Evolutionary conservation across 208 protist species (phyloP), one percentile per base, ranked within the genome.

Genomic region (Crithidia acanthocephali): DNA sequence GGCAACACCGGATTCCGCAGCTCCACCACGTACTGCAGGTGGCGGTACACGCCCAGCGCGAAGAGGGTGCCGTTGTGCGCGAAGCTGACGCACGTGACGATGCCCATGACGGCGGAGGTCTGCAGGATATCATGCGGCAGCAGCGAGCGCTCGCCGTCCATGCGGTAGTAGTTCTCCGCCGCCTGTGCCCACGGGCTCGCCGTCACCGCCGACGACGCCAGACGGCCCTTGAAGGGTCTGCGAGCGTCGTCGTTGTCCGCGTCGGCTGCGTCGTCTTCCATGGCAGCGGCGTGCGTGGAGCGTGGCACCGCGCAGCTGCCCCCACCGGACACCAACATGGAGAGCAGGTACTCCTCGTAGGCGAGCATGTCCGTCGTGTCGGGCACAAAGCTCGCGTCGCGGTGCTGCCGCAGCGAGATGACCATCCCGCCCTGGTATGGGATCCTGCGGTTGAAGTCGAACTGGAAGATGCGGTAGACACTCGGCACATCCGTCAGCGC

Each of bases 321-420:
- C 0, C 72, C 75, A 23, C 61, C 69, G 28, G 80, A 57, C 25
- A 81, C 71, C 20, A 91, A 78, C 42, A 85, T 79, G 13, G 85
- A 76, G 20, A 89, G 40, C 45, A 93, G 69, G 66, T 87, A 83
- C 67, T 87, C 90, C 64, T 95, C 87, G 63, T 84, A 90, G 15
- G 79, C 56, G 3, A 88, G 70, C 65, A 90, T 81, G 27, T 70
- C 62, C 23, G 84, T 84, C 27, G 75, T 58, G 13, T 59, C 70
- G 11, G 79, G 83, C 8, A 81, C 58, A 53, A 68, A 74, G 13
- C 28, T 20, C 18, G 28, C 23, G 48, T 70, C 59, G 16, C 64
- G 33, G 7, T 76, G 51, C 55, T 76, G 52, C n/a, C 65, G 58
- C 28, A 85, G 13, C 6, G 64, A 56, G 11, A 87, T 18, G 23